Evolutionary conservation across 1,284 basidiomycete species (phyloP), one percentile per base, ranked within the genome.

Genomic region (Leccinum angustisporum): DNA sequence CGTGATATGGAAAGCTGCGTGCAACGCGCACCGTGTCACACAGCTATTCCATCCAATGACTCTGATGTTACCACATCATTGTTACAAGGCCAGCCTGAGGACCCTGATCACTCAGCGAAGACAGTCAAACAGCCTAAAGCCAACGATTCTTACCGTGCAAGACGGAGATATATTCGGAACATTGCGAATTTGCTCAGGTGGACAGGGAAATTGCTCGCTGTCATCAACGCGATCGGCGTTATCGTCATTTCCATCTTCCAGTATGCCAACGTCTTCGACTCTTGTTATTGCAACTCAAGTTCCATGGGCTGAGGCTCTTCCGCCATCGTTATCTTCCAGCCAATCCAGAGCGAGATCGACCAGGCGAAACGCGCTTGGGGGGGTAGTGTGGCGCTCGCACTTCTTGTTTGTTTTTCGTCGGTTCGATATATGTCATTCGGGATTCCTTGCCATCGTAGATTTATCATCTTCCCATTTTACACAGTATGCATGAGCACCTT

Each of bases 251-350:
- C 69, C 1, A 2, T 70, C 4, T 63, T 71, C 31, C 67, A 68
- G 34, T 72, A 61, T 2, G 51, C 70, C 1, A 46, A 58, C 5
- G 14, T 74, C 13, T 72, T 63, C 27, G 11, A 62, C 2, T 71
- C 53, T 4, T 72, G 73, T 33, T 72, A 56, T 16, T 72, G 72
- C 16, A 51, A 72, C 34, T 62, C 72, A 34, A 68, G 59, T 31
- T 36, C 61, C 2, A 54, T 46, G 1, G n/a, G 4, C 1, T 61
- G 55, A 64, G 61, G 67, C 5, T 0, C n/a, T 13, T 0, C 0
- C 0, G 67, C 70, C 10, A 33, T 70, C 6, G 10, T 9, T 2
- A 60, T 58, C 0, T 7, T 0, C 7, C 0, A 40, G 38, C 7
- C 38, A 16, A 16, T 40, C 11, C 34, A 16, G 6, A 30, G 8